Base-by-base conservation (phyloP, 352 stramenopile genomes). In the Pythium guiyangense region DNA sequence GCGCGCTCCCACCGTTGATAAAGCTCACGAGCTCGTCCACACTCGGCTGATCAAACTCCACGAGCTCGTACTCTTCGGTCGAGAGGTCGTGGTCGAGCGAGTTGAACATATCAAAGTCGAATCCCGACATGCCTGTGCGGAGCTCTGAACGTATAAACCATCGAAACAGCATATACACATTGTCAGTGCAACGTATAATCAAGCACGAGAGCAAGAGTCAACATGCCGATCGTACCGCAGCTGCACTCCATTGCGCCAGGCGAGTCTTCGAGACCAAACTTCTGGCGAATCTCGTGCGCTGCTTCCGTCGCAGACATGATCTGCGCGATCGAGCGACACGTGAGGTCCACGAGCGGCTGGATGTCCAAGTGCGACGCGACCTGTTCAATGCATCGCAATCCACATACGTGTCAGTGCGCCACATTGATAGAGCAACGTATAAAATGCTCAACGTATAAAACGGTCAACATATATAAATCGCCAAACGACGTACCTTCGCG, bases 271-370 rank as follows among this genome's bases (percentile, higher is more conserved):
- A 92, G 56, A 0, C 78, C 79, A 62, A 92, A 92, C 39, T 92
- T 90, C 47, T 89, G 80, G 45, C 82, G 65, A 54, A 92, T 70
- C 46, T 92, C 79, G 46, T 90, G 74, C 0, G 82, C 79, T 10
- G 84, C 82, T 31, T 86, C 83, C 17, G 79, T 90, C 37, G 79
- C 80, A 14, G 82, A 92, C 82, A 92, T 92, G 58, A 92, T 92
- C 63, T 90, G 79, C 12, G 82, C 77, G 59, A 92, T 92, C 12
- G 82, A 90, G 1, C 79, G 77, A 58, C 82, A 92, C 15, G 82
- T 92, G 12, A 90, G 70, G 52, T 92, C 82, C 49, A 92, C 80
- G 1, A 92, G 69, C 8, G 82, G 82, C 55, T 92, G 82, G 46
- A 92, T 92, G 59, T 92, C 82, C 54, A 92, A 54, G 52, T 92